A percentile compares a stretch with the other conserved stretches of the same genome.
phyloP scores from a whole-genome alignment of 2,329 filamentous ascomycete genomes.

The Ophiosphaerella herpotricha region DNA sequence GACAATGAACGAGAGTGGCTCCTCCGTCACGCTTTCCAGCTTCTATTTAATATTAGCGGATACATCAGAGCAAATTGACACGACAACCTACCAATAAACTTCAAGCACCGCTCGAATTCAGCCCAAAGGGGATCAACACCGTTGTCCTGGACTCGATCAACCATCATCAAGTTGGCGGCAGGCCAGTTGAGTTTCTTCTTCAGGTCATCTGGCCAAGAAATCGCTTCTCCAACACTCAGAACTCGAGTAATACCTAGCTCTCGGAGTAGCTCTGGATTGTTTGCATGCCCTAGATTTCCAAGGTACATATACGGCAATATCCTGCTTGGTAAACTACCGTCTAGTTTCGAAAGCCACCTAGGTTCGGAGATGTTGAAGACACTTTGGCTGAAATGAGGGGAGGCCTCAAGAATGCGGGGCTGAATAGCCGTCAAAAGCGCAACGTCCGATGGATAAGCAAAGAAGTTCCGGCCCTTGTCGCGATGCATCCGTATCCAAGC shows the following conservation, averaged over 20 bases:
- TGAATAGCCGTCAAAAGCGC: constrained; percentile 78
- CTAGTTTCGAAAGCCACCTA: constrained; percentile 78
- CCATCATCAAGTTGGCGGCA: constrained; percentile 74
- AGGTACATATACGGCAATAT: constrained; percentile 95
- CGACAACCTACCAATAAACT: constrained; percentile 80
- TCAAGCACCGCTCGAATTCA: constrained; percentile 82
- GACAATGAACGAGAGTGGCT: constrained; percentile 92
- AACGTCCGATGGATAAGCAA: constrained; percentile 91
- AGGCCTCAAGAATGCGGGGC: constrained; percentile 72
- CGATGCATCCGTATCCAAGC: constrained; percentile 88
- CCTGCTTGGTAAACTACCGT: constrained; percentile 88
- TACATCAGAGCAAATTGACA: not conserved
- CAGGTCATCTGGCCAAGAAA: constrained; percentile 77
- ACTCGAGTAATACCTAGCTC: constrained; percentile 85
- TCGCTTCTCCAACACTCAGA: constrained; percentile 87
- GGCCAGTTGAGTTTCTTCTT: constrained; percentile 68
- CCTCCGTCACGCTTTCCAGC: constrained; percentile 75
- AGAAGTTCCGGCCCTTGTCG: constrained; percentile 85
- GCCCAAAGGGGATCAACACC: constrained; percentile 89
- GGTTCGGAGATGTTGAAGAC: constrained; percentile 67
- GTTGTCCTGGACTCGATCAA: constrained; percentile 92
- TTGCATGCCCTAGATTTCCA: constrained; percentile 89
- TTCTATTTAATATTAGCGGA: constrained; percentile 58
- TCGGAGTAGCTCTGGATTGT: constrained; percentile 82
- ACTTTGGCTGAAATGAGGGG: constrained; percentile 60